phyloP scores from a whole-genome alignment of 1,284 basidiomycete species.

The Heterobasidion occidentale region DNA sequence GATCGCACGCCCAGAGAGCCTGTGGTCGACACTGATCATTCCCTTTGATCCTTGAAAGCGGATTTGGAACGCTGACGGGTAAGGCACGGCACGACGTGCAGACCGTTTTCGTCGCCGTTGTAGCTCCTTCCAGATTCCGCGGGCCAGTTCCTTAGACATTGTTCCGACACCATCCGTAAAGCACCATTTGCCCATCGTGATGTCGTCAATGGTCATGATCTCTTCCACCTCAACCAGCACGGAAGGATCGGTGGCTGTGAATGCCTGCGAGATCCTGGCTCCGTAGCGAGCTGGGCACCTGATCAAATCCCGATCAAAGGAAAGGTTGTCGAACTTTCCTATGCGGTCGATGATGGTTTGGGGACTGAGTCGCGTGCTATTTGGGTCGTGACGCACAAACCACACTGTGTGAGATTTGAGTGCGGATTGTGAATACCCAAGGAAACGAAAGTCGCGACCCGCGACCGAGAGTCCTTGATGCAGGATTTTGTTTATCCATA shows the following conservation, averaged over 20 bases:
- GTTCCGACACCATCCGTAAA: slow-evolving; percentile 71
- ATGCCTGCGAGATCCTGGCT: slow-evolving; percentile 64
- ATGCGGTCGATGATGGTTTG: slow-evolving; percentile 40
- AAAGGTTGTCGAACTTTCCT: slow-evolving; percentile 41
- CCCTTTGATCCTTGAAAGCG: slow-evolving; percentile 57
- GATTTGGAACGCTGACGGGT: slow-evolving; percentile 49
- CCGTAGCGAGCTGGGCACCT: slow-evolving; percentile 63
- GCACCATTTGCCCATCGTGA: slow-evolving; percentile 21
- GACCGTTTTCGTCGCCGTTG: slow-evolving; percentile 29
- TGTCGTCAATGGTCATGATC: slow-evolving; percentile 23
- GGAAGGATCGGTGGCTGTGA: slow-evolving; percentile 62
- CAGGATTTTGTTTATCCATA: slow-evolving; percentile 35
- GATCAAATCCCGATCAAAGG: slow-evolving; percentile 37
- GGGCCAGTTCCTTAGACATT: slow-evolving; percentile 50
- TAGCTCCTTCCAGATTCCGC: slow-evolving; percentile 38
- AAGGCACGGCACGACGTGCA: slow-evolving; percentile 21
- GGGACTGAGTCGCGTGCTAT: slow-evolving; percentile 29
- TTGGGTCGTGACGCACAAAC: slow-evolving; percentile 37
- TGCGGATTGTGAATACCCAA: slow-evolving; percentile 50
- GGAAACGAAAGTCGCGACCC: slow-evolving; percentile 43
- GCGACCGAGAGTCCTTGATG: slow-evolving; percentile 38
- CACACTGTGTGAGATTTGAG: slow-evolving; percentile 49
- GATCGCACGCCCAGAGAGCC: slow-evolving; percentile 35
- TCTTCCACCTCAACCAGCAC: slow-evolving; percentile 46
- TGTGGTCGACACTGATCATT: slow-evolving; percentile 50